These are phyloP conservation scores for Aspergillus texensis DNA, from an alignment of 2,329 filamentous ascomycete species.

Conservation along the genomic window DNA sequence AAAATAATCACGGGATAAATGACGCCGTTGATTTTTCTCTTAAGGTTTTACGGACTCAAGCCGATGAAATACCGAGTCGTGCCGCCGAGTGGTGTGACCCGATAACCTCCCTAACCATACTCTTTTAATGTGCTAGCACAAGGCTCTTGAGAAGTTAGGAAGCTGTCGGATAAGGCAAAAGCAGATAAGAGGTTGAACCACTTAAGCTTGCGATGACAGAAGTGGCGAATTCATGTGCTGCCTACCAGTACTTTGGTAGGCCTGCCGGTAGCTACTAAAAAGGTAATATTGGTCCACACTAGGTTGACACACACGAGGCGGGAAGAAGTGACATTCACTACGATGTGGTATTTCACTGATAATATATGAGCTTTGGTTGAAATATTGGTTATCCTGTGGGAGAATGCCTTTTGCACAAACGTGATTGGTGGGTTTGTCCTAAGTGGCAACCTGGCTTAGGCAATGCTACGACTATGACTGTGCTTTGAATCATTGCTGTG, in stretches of 20 bases:
- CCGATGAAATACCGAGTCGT: not conserved
- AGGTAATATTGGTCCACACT: not conserved
- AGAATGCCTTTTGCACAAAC: not conserved
- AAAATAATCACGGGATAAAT: not conserved
- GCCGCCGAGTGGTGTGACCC: not conserved
- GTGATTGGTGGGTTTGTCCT: not conserved
- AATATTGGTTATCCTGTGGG: not conserved
- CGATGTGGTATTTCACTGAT: not conserved
- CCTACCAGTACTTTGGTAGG: not conserved
- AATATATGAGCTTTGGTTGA: not conserved
- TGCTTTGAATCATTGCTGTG: not conserved
- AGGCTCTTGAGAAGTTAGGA: not conserved
- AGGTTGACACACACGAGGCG: not conserved
- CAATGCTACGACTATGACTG: not conserved
- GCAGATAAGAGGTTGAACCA: not conserved
- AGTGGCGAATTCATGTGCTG: conserved; percentile 5
- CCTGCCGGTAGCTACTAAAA: not conserved
- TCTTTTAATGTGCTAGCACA: not conserved
- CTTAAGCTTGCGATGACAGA: conserved; percentile 4
- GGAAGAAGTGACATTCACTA: not conserved
- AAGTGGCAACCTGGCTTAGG: not conserved
- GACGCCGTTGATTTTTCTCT: not conserved
- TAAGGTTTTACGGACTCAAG: not conserved
- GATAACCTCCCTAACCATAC: not conserved
- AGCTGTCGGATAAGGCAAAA: not conserved